Percentiles rank a stretch among this genome's conserved stretches.
Evolutionary conservation across 805 yeast genomes (phyloP).

Genomic region (Yarrowia sp.): DNA sequence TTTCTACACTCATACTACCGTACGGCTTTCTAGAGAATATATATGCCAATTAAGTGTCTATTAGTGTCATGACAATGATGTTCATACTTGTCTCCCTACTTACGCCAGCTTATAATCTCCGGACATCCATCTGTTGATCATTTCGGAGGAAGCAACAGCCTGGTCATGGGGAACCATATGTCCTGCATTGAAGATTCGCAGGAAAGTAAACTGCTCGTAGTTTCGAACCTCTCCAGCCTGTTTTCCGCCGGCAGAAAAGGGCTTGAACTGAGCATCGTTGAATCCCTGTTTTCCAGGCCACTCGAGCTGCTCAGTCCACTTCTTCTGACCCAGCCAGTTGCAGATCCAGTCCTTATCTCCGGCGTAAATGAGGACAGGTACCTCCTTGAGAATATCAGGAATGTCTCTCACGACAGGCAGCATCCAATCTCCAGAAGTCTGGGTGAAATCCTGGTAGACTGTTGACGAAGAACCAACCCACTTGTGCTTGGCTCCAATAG

Average conservation of each 20-base stretch:
- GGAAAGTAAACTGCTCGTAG: slow-evolving; percentile 68
- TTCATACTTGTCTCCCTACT: neutral
- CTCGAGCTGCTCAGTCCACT: slow-evolving; percentile 74
- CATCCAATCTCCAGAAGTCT: slow-evolving; percentile 88
- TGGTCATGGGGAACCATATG: slow-evolving; percentile 97
- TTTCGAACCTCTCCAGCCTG: slow-evolving; percentile 74
- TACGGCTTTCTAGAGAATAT: too few relatives aligned
- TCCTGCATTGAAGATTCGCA: slow-evolving; percentile 85
- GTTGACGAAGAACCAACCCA: slow-evolving; percentile 44
- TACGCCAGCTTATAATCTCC: slow-evolving; percentile 37
- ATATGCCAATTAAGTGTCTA: too few relatives aligned
- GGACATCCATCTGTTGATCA: slow-evolving; percentile 80
- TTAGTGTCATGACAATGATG: too few relatives aligned
- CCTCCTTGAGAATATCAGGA: slow-evolving; percentile 60
- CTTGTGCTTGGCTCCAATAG: slow-evolving; percentile 86
- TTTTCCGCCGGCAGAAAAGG: slow-evolving; percentile 42
- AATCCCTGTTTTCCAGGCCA: slow-evolving; percentile 60
- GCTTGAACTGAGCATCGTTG: slow-evolving; percentile 39
- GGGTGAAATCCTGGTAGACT: slow-evolving; percentile 73
- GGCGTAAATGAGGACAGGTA: slow-evolving; percentile 87
- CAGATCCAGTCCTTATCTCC: slow-evolving; percentile 97
- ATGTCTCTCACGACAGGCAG: slow-evolving; percentile 78
- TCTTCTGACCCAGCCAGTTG: slow-evolving; percentile 93
- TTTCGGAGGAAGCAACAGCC: slow-evolving; percentile 70
- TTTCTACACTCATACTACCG: too few relatives aligned